These are phyloP conservation scores for Ilyonectria sp. DNA, from an alignment of 2,329 filamentous ascomycete species.

Conservation along the genomic window DNA sequence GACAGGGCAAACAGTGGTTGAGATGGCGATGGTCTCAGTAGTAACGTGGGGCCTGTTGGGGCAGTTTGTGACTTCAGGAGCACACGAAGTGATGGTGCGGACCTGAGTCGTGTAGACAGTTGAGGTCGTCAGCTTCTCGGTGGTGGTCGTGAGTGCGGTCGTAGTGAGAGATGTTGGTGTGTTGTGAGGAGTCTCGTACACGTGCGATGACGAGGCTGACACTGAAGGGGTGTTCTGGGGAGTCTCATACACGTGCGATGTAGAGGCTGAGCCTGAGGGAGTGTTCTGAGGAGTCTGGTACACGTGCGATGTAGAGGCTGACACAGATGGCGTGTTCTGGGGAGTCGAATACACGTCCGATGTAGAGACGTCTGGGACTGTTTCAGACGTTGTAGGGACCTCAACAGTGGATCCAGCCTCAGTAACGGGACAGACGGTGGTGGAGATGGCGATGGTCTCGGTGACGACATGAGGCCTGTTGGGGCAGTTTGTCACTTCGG, in stretches of 20 bases:
- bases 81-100: conserved; percentile 51
- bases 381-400: neutral
- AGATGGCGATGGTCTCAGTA: conserved; percentile 49
- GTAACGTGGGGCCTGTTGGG: conserved; percentile 46
- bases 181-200: conserved; percentile 1
- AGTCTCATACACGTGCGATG: too few relatives aligned
- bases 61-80: conserved; percentile 50
- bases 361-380: conserved; percentile 5
- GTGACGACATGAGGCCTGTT: conserved; percentile 7
- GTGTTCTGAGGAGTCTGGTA: neutral
- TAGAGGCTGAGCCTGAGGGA: neutral
- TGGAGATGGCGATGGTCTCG: conserved; percentile 43
- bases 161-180: neutral
- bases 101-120: conserved; percentile 51
- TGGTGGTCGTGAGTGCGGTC: neutral
- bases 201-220: neutral
- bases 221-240: too few relatives aligned
- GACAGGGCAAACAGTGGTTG: conserved; percentile 50
- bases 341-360: conserved; percentile 4
- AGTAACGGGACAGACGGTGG: conserved; percentile 43
- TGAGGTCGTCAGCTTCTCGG: conserved; percentile 50
- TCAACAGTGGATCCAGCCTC: conserved; percentile 22
- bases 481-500: conserved; percentile 41
- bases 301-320: neutral
- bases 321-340: neutral